These are phyloP conservation scores for Xylaria flabelliformis DNA, from an alignment of 495 filamentous ascomycete genomes.

Conservation along the genomic window DNA sequence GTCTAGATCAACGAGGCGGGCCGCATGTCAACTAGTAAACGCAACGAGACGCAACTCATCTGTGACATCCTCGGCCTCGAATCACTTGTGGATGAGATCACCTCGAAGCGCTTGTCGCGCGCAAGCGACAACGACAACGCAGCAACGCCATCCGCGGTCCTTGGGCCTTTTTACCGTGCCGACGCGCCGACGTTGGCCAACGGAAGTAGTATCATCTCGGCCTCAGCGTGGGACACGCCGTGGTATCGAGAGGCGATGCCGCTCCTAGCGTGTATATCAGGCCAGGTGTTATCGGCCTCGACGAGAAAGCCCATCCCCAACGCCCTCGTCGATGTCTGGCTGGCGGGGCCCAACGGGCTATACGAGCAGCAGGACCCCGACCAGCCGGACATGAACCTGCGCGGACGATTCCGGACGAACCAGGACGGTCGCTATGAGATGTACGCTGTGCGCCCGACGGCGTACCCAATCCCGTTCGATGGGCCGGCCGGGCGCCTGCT, in stretches of 20 bases:
- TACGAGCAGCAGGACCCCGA: slow-evolving; percentile 80
- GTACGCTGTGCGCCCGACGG: slow-evolving; percentile 70
- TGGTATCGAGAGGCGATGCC: slow-evolving; percentile 55
- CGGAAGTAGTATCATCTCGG: slow-evolving; percentile 64
- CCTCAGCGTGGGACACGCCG: slow-evolving; percentile 31
- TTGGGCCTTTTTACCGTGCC: slow-evolving; percentile 79
- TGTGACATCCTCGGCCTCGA: slow-evolving; percentile 77
- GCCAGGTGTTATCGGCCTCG: slow-evolving; percentile 62
- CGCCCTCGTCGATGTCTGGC: slow-evolving; percentile 78
- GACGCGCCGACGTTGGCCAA: slow-evolving; percentile 68
- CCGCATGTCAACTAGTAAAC: slow-evolving; percentile 70
- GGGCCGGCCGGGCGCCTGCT: slow-evolving; percentile 62
- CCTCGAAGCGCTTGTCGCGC: slow-evolving; percentile 59
- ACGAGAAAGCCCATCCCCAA: slow-evolving; percentile 65
- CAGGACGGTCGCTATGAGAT: slow-evolving; percentile 68
- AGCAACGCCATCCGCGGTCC: slow-evolving; percentile 72
- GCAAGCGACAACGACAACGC: slow-evolving; percentile 48
- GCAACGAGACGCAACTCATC: slow-evolving; percentile 76
- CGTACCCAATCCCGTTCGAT: slow-evolving; percentile 75
- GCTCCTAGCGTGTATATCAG: slow-evolving; percentile 67
- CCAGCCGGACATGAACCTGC: slow-evolving; percentile 75
- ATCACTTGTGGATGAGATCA: slow-evolving; percentile 79
- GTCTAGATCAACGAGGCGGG: slow-evolving; percentile 74
- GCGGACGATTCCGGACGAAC: slow-evolving; percentile 74
- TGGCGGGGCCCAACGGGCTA: slow-evolving; percentile 75